Evolutionary conservation across 371 early-diverging fungal species (phyloP).

Genomic region (Dinochytrium kinnereticum): DNA sequence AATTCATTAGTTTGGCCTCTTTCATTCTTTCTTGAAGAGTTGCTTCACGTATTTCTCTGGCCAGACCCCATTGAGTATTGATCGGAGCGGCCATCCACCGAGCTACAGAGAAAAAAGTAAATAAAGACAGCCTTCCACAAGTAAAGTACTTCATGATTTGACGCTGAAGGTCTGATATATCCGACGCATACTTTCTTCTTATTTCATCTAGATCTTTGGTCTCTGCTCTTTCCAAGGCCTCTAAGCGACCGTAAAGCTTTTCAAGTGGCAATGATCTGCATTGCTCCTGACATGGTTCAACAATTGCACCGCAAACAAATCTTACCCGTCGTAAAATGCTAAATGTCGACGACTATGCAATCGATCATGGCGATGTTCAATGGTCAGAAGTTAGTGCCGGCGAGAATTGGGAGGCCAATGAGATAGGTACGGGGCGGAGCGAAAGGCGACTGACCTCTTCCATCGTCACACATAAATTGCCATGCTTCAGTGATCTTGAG

Average conservation of each 20-base stretch:
- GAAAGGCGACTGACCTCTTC: no score
- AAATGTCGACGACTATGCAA: not conserved
- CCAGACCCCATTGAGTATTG: not conserved
- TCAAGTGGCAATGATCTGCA: constrained; percentile 11
- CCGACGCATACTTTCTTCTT: not conserved
- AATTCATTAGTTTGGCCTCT: no score
- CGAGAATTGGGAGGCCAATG: no score
- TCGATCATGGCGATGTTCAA: no score
- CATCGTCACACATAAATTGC: no score
- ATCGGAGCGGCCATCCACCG: not conserved
- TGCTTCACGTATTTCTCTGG: no score
- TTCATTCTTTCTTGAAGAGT: no score
- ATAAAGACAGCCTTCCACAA: not conserved
- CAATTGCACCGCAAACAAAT: not conserved
- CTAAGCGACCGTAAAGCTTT: constrained; percentile 4
- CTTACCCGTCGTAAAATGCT: not conserved
- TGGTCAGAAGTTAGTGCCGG: no score
- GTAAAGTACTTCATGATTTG: not conserved
- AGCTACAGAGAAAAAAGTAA: not conserved
- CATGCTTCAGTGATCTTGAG: no score
- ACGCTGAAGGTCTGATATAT: constrained; percentile 4
- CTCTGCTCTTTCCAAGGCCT: not conserved
- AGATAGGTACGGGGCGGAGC: no score
- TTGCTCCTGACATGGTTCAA: not conserved
- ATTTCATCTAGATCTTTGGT: constrained; percentile 1